Base-by-base conservation (phyloP, 768 basidiomycete species). In the Nidularia sp. region DNA sequence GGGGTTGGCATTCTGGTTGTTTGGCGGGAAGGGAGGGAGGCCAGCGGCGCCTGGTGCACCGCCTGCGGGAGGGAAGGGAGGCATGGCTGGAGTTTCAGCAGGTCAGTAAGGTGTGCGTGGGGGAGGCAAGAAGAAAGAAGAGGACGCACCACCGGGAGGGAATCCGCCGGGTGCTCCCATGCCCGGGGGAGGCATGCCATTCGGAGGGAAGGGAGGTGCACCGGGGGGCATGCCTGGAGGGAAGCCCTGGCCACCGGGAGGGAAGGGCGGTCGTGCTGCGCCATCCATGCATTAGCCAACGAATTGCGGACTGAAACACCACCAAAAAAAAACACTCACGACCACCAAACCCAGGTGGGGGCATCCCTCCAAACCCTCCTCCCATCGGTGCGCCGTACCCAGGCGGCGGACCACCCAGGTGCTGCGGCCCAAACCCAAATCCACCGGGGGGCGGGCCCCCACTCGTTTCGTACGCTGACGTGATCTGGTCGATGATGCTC, bases 401-500 rank as follows among this genome's bases (percentile, higher is more conserved):
- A 33, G 75, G 73, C n/a, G 76, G 73, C 8, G 84, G 81, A 1
- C 71, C 78, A 48, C 78, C 80, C 48, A 91, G 74, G 67, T 90
- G 88, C 54, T 89, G 89, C 39, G 90, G 88, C 22, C 88, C 88
- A 59, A 91, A 91, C 6, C 88, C 88, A 56, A 92, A 93, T 3
- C 91, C 90, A 48, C 90, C 90, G 8, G 89, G 89, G 57, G 91
- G 91, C 39, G 90, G 91, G 2, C 89, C 89, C 48, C 86, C 85
- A 42, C 89, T 85, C 31, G 79, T 81, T 70, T 98, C 96, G 63
- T 96, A 97, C 25, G 90, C 86, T 18, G 89, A 85, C 35, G 93
- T 95, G 69, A 99, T 98, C 70, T 96, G 92, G 80, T 99, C 96
- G 66, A 99, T 98, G 66, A 98, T 93, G 61, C 75, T 93, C 70